Base-by-base conservation (phyloP, 2,329 filamentous ascomycete species). In the Rugonectria rugulosa region DNA sequence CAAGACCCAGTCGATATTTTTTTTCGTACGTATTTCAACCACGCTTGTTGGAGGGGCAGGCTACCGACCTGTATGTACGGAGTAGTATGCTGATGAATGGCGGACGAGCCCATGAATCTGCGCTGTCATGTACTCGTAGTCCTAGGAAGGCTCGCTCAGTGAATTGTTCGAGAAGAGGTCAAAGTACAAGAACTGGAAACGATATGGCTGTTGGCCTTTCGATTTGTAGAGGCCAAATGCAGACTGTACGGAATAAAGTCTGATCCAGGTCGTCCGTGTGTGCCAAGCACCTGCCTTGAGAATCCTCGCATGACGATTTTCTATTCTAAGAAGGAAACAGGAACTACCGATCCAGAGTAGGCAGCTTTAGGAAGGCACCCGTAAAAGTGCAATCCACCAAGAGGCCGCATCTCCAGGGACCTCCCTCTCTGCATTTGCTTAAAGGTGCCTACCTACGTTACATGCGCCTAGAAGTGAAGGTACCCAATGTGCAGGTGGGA, bases 251-350 rank as follows among this genome's bases (percentile, higher is more conserved):
- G n/a, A n/a, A n/a, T n/a, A n/a, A n/a, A n/a, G n/a, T n/a, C n/a
- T n/a, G n/a, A n/a, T n/a, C n/a, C n/a, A n/a, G n/a, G n/a, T n/a
- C n/a, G n/a, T n/a, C n/a, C 26, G 12, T 29, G 26, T 29, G 7
- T 29, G 26, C 26, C 7, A 29, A 12, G 26, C 26, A 29, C 26
- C 44, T 24, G 23, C 14, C n/a, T 21, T n/a, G n/a, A n/a, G n/a
- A 6, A 11, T 34, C 12, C 15, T 19, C 36, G 36, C 45, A 40
- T 19, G 32, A 38, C 36, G 15, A 21, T 24, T 27, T 50, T 34
- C 46, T 50, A 50, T 42, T 50, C 46, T 42, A 15, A 27, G 46
- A 41, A 50, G 27, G 37, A n/a, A n/a, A 11, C 20, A 31, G 46
- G 36, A 42, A 31, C 38, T 43, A 11, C 37, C 20, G 20, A 11